Evolutionary conservation across 2,329 filamentous ascomycete genomes (phyloP), one percentile per base, ranked within the genome.

Genomic region (Zymoseptoria crescenta): DNA sequence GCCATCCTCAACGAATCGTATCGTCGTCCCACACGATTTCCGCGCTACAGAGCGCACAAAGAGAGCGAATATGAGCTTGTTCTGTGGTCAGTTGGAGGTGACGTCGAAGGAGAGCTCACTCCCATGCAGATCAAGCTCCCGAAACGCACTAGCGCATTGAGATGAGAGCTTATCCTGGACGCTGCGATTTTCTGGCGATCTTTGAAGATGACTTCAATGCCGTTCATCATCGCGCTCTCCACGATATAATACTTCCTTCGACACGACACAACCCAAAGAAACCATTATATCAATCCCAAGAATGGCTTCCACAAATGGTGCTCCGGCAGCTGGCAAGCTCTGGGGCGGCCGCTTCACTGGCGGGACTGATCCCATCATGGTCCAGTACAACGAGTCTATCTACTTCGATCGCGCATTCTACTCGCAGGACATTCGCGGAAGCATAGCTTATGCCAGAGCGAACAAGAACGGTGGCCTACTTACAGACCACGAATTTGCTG

Each of bases 331-430:
- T 19, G 64, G 64, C 67, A 83, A 83, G 80, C 79, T 84, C 58
- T 84, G 82, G 82, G 82, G 82, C 66, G 82, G 82, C 65, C 77
- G 83, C 62, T 85, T 86, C 70, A 85, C 82, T 64, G 81, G 89
- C 78, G 87, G 83, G 67, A 84, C 93, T 66, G 89, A 95, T 75
- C 89, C 90, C 56, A 82, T 95, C 56, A 96, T 96, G 90, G 81
- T 86, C 62, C 81, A 87, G 65, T 96, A 93, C 80, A 96, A 96
- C 74, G 86, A 87, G 68, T 87, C 83, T 56, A 87, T 96, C 67
- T 84, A 83, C 72, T 92, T 88, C 75, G 91, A 96, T 75, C 84
- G 86, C 65, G 80, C 81, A 56, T 86, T 96, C 68, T 89, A 90
- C 77, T 84, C 85, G 61, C 83, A 94, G 73, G 90, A 95, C 69